Percentiles rank a stretch among this genome's conserved stretches.
These are phyloP conservation scores for Citrus maxima DNA, from an alignment of 345 rosid species.

Conservation along the genomic window DNA sequence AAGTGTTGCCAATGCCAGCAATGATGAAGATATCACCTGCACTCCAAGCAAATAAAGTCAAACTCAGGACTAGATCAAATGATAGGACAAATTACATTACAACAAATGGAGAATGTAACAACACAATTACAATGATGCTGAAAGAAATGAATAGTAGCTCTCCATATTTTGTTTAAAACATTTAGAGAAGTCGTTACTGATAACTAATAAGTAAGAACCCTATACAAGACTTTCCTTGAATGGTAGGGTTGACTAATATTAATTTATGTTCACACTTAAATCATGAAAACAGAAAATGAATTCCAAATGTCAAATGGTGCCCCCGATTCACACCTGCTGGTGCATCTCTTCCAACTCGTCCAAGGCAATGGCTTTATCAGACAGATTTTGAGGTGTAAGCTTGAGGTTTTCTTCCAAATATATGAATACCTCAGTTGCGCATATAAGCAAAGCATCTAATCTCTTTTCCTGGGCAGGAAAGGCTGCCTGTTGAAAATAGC, in stretches of 20 bases:
- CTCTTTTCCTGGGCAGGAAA: conserved; percentile 92
- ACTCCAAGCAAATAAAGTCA: conserved; percentile 23
- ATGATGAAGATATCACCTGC: conserved; percentile 80
- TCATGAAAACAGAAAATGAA: background rate
- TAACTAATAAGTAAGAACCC: background rate
- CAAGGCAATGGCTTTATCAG: conserved; percentile 76
- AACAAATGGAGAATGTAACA: background rate
- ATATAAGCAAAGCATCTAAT: conserved; percentile 77
- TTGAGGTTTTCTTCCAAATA: conserved; percentile 94
- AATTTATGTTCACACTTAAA: background rate
- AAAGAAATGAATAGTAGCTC: background rate
- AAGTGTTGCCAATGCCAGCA: conserved; percentile 84
- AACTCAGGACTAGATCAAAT: background rate
- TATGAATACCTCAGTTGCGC: conserved; percentile 61
- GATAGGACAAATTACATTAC: background rate
- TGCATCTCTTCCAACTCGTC: conserved; percentile 95
- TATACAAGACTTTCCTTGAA: background rate
- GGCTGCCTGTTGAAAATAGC: conserved; percentile 63
- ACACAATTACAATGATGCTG: background rate
- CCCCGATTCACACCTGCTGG: conserved; percentile 62
- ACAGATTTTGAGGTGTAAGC: conserved; percentile 70
- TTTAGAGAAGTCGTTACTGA: background rate
- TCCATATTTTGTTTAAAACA: background rate
- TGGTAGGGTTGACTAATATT: background rate
- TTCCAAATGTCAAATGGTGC: conserved; percentile 10